phyloP scores from a whole-genome alignment of 768 basidiomycete genomes.

The Baorangia bicolor region DNA sequence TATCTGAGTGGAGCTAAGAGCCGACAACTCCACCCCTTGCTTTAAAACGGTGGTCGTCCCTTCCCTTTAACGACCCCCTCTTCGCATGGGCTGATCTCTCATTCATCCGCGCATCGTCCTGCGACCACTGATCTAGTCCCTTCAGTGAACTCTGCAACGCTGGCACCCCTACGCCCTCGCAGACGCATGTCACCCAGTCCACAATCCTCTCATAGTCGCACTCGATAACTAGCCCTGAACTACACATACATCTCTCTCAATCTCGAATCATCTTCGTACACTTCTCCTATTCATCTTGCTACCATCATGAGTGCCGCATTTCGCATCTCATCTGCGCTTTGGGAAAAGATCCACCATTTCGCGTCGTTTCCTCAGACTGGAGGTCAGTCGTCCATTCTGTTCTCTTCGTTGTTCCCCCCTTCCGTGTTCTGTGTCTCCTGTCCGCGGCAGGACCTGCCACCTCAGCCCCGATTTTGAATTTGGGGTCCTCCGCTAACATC shows the following conservation, averaged over 20 bases:
- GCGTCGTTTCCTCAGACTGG: conserved; percentile 92
- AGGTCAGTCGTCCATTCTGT: conserved; percentile 45
- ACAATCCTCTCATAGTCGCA: background rate
- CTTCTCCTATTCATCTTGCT: background rate
- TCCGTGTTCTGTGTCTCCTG: too few species aligned
- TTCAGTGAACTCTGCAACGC: conserved; percentile 5
- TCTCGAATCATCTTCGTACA: conserved; percentile 1
- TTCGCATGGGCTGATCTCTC: conserved; percentile 20
- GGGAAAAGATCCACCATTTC: conserved; percentile 91
- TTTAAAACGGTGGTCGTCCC: conserved; percentile 1
- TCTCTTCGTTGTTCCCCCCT: background rate
- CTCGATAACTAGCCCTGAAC: conserved; percentile 13
- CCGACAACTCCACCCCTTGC: conserved; percentile 5
- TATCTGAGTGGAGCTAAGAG: conserved; percentile 2
- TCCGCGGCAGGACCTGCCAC: background rate
- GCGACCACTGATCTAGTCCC: background rate
- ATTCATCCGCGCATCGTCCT: background rate
- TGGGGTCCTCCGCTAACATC: background rate
- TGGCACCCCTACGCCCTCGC: conserved; percentile 21
- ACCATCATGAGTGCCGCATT: conserved; percentile 46
- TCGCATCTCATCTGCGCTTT: conserved; percentile 72
- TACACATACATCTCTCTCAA: background rate
- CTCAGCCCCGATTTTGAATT: background rate
- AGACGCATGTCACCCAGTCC: conserved; percentile 22
- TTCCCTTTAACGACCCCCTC: background rate